Percentiles rank a stretch among this genome's conserved stretches.
These are phyloP conservation scores for Aulographum hederae DNA, from an alignment of 2,329 filamentous ascomycete genomes.

Conservation along the genomic window DNA sequence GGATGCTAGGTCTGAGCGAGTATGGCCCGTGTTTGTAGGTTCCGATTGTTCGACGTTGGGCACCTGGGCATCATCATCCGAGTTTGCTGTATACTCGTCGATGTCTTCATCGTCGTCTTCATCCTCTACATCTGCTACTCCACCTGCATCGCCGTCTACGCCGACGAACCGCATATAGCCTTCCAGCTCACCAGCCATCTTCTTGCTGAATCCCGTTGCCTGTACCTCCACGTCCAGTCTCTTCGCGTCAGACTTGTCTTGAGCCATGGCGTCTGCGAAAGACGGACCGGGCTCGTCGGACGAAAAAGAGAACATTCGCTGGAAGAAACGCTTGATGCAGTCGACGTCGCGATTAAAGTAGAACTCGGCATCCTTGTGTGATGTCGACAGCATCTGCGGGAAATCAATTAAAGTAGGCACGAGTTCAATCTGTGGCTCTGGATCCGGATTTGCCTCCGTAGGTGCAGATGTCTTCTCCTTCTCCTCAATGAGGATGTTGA, in stretches of 20 bases:
- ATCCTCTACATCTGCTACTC: no score
- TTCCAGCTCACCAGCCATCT: conserved; percentile 90
- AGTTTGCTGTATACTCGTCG: conserved; percentile 7
- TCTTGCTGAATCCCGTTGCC: conserved; percentile 88
- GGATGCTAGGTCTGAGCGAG: background rate
- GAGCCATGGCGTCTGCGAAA: conserved; percentile 63
- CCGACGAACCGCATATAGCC: conserved; percentile 65
- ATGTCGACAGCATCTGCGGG: conserved; percentile 92
- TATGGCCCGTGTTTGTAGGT: no score
- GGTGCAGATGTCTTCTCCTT: conserved; percentile 10
- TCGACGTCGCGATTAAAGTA: conserved; percentile 95
- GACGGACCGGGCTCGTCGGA: conserved; percentile 68
- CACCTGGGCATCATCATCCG: conserved; percentile 15
- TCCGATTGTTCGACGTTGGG: no score
- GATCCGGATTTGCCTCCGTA: conserved; percentile 14
- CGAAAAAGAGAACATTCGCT: conserved; percentile 72
- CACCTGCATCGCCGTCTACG: conserved; percentile 32
- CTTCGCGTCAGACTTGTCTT: conserved; percentile 38
- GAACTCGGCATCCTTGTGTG: conserved; percentile 84
- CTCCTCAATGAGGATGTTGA: conserved; percentile 92
- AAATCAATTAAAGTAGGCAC: conserved; percentile 89
- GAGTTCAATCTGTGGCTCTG: conserved; percentile 30
- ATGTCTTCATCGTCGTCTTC: conserved; percentile 14
- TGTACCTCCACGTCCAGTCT: conserved; percentile 77
- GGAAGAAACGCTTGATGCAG: conserved; percentile 90